Conservation (phyloP, 2,329 filamentous ascomycete species). For the Ustilaginoidea virens region DNA sequence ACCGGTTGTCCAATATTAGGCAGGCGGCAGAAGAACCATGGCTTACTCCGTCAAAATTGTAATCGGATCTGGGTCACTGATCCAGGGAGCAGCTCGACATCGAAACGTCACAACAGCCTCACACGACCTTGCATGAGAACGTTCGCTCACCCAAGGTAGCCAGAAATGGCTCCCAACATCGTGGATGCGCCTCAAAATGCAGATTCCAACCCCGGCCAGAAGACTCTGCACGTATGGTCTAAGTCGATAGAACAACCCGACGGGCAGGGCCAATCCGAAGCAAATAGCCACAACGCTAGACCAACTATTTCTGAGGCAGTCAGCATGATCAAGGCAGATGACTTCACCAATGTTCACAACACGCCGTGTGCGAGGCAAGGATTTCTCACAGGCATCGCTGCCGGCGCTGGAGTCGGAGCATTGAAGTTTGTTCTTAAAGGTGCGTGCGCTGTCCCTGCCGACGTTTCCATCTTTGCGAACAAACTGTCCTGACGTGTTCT, state of each 20-base stretch:
- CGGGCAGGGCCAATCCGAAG: conserved; percentile 6
- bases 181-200: conserved; percentile 11
- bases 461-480: no score
- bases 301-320: conserved; percentile 42
- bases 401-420: conserved; percentile 61
- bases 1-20: no score
- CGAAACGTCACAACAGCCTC: background rate
- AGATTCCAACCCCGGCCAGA: conserved; percentile 12
- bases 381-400: conserved; percentile 67
- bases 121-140: conserved; percentile 4
- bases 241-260: conserved; percentile 16
- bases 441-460: no score
- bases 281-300: conserved; percentile 12
- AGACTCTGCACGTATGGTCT: conserved; percentile 21
- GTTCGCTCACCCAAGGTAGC: conserved; percentile 12
- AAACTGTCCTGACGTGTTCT: no score
- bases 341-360: conserved; percentile 59
- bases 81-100: no score
- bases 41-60: no score
- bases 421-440: conserved; percentile 61
- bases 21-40: no score
- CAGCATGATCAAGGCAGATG: conserved; percentile 48
- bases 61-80: no score
- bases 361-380: conserved; percentile 74
- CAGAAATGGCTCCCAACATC: conserved; percentile 18